These are phyloP conservation scores for Alternaria triticina DNA, from an alignment of 2,329 filamentous ascomycete genomes.

Conservation along the genomic window DNA sequence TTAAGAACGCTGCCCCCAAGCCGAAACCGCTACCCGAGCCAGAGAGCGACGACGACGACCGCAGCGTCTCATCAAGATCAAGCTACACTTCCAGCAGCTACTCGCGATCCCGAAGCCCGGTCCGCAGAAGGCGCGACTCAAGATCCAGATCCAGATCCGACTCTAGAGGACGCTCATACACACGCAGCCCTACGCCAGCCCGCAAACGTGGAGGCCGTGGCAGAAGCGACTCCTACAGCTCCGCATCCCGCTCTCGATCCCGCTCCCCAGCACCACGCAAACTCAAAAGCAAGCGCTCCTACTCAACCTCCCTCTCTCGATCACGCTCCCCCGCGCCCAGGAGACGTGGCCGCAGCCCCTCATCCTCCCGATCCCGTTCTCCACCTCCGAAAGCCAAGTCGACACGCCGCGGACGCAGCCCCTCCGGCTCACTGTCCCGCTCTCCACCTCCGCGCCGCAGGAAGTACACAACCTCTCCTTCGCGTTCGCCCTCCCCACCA, in stretches of 20 bases:
- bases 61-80: conserved; percentile 44
- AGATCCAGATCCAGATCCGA: conserved; percentile 33
- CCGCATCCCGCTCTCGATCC: conserved; percentile 32
- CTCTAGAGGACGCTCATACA: conserved; percentile 39
- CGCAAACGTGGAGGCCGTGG: conserved; percentile 29
- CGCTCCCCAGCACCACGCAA: conserved; percentile 32
- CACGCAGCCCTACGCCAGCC: conserved; percentile 35
- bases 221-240: conserved; percentile 27
- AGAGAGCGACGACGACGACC: conserved; percentile 43
- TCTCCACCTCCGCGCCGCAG: conserved; percentile 9
- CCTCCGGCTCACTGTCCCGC: conserved; percentile 16
- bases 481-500: background rate
- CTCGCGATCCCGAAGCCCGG: conserved; percentile 33
- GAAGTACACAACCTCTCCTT: background rate
- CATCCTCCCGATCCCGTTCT: conserved; percentile 25
- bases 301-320: conserved; percentile 26
- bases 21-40: conserved; percentile 65
- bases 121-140: conserved; percentile 28
- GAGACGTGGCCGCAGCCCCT: conserved; percentile 31
- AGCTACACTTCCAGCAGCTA: conserved; percentile 40
- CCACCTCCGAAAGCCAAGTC: conserved; percentile 21
- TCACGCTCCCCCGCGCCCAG: conserved; percentile 32
- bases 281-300: conserved; percentile 22
- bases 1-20: conserved; percentile 84
- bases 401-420: conserved; percentile 20